Evolutionary conservation across 2,329 filamentous ascomycete genomes (phyloP).

Genomic region (Diaporthe vexans): DNA sequence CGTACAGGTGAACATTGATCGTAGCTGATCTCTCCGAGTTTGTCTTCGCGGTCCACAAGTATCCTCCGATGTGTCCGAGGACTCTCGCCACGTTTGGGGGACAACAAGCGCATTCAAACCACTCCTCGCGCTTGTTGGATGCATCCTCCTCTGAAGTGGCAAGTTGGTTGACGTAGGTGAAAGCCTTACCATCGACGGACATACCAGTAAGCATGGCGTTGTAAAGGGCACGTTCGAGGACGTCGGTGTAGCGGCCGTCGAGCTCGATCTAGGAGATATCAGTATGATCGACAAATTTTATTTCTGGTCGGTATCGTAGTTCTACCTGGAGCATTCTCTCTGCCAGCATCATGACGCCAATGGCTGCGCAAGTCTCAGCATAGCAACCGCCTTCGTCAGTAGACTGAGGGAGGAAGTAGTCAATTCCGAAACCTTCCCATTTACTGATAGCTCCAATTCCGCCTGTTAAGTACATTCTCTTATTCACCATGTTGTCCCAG

Average conservation of each 20-base stretch:
- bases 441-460: constrained; percentile 70
- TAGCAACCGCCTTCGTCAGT: constrained; percentile 74
- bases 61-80: constrained; percentile 68
- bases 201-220: constrained; percentile 72
- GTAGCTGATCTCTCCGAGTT: constrained; percentile 12
- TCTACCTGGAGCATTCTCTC: constrained; percentile 65
- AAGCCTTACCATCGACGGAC: constrained; percentile 67
- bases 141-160: constrained; percentile 64
- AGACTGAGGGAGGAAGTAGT: constrained; percentile 70
- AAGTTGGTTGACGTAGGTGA: constrained; percentile 74
- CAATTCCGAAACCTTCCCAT: constrained; percentile 71
- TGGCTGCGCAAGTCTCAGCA: constrained; percentile 71
- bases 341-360: constrained; percentile 72
- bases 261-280: constrained; percentile 53
- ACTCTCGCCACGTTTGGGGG: constrained; percentile 70
- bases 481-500: constrained; percentile 72
- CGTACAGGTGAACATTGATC: constrained; percentile 69
- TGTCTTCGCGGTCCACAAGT: constrained; percentile 63
- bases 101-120: constrained; percentile 73
- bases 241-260: constrained; percentile 66
- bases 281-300: not conserved
- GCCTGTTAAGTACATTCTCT: constrained; percentile 74
- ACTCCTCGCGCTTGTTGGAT: constrained; percentile 64
- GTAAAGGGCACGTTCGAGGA: constrained; percentile 73
- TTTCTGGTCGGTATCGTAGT: no score